Percentiles rank a stretch among this genome's conserved stretches.
These are phyloP conservation scores for Cystobasidiopsis lactophilus DNA, from an alignment of 768 basidiomycete species.

Conservation along the genomic window DNA sequence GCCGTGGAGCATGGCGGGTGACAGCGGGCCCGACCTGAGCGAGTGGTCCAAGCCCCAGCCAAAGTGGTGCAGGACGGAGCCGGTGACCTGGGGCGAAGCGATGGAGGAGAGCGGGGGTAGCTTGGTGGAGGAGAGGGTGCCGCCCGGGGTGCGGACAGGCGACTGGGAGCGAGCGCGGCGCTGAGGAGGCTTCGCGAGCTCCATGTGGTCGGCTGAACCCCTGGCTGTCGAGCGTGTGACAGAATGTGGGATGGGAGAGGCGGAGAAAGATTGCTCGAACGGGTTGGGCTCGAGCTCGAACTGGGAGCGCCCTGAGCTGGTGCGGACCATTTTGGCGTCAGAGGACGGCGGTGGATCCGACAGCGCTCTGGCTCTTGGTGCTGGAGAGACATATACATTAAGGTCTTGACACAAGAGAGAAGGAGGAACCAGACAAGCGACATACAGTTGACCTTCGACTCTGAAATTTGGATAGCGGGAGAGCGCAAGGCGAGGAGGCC, in stretches of 20 bases:
- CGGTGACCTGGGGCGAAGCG: slow-evolving; percentile 30
- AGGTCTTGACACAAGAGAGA: no score
- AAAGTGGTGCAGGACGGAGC: slow-evolving; percentile 29
- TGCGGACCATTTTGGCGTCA: not conserved
- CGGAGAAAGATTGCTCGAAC: slow-evolving; percentile 81
- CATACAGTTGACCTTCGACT: no score
- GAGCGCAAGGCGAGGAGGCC: no score
- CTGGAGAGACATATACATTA: no score
- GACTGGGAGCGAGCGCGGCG: slow-evolving; percentile 7
- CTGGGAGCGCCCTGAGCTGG: not conserved
- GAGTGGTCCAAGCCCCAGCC: slow-evolving; percentile 43
- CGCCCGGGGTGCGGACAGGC: slow-evolving; percentile 6
- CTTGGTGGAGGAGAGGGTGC: slow-evolving; percentile 21
- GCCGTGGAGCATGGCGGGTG: slow-evolving; percentile 85
- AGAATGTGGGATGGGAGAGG: slow-evolving; percentile 19
- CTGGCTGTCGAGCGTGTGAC: not conserved
- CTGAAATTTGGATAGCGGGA: no score
- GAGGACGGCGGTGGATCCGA: not conserved
- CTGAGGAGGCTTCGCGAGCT: not conserved
- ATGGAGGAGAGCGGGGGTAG: slow-evolving; percentile 64
- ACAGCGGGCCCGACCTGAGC: slow-evolving; percentile 75
- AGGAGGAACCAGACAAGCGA: no score
- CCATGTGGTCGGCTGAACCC: not conserved
- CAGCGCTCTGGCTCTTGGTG: not conserved
- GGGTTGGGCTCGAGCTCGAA: slow-evolving; percentile 59